These are phyloP conservation scores for Paecilomyces fulvus DNA, from an alignment of 2,329 filamentous ascomycete species.

Conservation along the genomic window DNA sequence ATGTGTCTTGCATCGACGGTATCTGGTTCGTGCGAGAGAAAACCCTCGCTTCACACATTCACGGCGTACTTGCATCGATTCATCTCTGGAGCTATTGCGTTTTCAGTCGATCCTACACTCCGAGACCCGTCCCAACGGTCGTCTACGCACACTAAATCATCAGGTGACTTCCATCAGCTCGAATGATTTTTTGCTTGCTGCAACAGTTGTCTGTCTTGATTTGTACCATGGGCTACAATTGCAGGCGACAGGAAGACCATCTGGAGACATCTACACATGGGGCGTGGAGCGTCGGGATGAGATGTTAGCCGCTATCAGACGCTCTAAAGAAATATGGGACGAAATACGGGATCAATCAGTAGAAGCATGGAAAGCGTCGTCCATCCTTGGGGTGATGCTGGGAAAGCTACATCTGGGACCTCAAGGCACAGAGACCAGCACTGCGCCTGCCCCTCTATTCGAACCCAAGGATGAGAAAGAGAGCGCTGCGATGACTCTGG, in stretches of 20 bases:
- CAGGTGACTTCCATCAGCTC: conserved; percentile 71
- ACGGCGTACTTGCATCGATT: conserved; percentile 73
- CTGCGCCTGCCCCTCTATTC: conserved; percentile 16
- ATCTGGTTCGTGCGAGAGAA: conserved; percentile 66
- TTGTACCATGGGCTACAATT: conserved; percentile 53
- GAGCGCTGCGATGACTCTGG: conserved; percentile 63
- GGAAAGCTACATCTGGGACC: conserved; percentile 54
- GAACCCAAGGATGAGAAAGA: conserved; percentile 48
- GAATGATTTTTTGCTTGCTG: conserved; percentile 77
- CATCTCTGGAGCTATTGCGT: conserved; percentile 70
- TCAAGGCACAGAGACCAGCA: conserved; percentile 16
- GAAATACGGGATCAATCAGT: conserved; percentile 68
- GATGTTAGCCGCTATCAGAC: conserved; percentile 68
- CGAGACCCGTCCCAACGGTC: conserved; percentile 64
- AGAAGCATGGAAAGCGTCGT: conserved; percentile 81
- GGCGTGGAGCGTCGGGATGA: conserved; percentile 49
- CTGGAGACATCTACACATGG: conserved; percentile 39
- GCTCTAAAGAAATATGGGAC: conserved; percentile 71
- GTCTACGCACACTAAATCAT: conserved; percentile 66
- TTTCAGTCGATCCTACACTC: conserved; percentile 68
- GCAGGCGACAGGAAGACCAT: conserved; percentile 22
- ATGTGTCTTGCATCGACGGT: conserved; percentile 82
- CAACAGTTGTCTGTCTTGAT: conserved; percentile 76
- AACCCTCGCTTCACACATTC: conserved; percentile 80
- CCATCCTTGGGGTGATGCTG: conserved; percentile 75